A percentile compares a stretch with the other conserved stretches of the same genome.
phyloP scores from a whole-genome alignment of 805 yeast genomes.

The Candida montana region DNA sequence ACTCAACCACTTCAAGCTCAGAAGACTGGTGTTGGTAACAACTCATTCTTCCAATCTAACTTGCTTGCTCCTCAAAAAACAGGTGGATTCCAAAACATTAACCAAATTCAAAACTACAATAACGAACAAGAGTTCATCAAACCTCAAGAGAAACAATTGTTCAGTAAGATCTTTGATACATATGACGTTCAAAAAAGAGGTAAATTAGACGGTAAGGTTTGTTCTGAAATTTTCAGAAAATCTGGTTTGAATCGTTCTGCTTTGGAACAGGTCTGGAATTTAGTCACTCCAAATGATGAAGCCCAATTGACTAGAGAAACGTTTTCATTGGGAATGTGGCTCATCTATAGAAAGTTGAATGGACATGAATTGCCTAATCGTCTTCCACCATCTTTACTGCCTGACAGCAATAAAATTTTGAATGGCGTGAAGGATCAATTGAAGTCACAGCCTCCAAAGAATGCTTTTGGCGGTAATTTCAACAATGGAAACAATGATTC shows the following conservation, averaged over 20 bases:
- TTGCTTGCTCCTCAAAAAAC: slow-evolving; percentile 27
- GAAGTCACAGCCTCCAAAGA: slow-evolving; percentile 17
- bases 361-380: slow-evolving; percentile 80
- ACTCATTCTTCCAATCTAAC: slow-evolving; percentile 32
- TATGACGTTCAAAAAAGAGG: slow-evolving; percentile 76
- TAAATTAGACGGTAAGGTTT: slow-evolving; percentile 69
- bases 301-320: slow-evolving; percentile 86
- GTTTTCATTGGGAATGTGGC: slow-evolving; percentile 95
- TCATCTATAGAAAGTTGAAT: slow-evolving; percentile 83
- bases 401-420: slow-evolving; percentile 75
- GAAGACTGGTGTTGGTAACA: slow-evolving; percentile 52
- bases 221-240: slow-evolving; percentile 82
- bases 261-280: slow-evolving; percentile 85
- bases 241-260: slow-evolving; percentile 85
- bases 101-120: slow-evolving; percentile 25
- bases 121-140: slow-evolving; percentile 62
- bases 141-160: slow-evolving; percentile 79
- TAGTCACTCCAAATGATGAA: slow-evolving; percentile 75
- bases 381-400: slow-evolving; percentile 84
- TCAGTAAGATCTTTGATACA: slow-evolving; percentile 81
- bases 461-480: slow-evolving; percentile 39
- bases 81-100: slow-evolving; percentile 27
- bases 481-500: slow-evolving; percentile 68
- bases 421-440: slow-evolving; percentile 61
- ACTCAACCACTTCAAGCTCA: slow-evolving; percentile 50